Percentiles rank a stretch among this genome's conserved stretches.
phyloP scores from a whole-genome alignment of 352 stramenopile species.

The Globisporangium paddicum region DNA sequence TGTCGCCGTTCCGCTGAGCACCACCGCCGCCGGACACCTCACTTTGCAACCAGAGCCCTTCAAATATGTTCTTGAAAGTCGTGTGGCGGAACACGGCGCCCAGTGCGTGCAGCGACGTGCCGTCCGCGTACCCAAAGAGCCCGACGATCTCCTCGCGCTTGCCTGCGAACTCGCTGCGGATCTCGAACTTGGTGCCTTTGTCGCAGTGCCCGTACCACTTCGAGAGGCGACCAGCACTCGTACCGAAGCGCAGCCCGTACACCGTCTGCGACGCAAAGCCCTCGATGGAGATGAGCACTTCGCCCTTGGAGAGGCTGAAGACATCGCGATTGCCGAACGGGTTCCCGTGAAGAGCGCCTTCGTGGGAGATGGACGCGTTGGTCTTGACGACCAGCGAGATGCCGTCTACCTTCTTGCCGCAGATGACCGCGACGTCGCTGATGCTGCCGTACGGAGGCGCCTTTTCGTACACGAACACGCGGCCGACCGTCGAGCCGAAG shows the following conservation, averaged over 20 bases:
- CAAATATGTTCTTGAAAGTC: slow-evolving; percentile 71
- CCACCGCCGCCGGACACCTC: slow-evolving; percentile 6
- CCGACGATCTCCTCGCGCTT: slow-evolving; percentile 71
- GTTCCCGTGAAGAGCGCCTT: slow-evolving; percentile 59
- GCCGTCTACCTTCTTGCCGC: slow-evolving; percentile 70
- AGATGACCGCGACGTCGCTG: slow-evolving; percentile 56
- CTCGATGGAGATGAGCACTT: slow-evolving; percentile 61
- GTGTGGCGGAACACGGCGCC: slow-evolving; percentile 61
- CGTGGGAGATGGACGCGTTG: slow-evolving; percentile 30
- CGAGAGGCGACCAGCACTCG: slow-evolving; percentile 44
- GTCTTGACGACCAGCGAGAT: slow-evolving; percentile 59
- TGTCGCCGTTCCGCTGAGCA: not conserved
- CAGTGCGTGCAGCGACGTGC: slow-evolving; percentile 57
- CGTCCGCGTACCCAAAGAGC: slow-evolving; percentile 59
- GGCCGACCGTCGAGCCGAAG: slow-evolving; percentile 34
- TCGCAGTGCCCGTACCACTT: slow-evolving; percentile 78
- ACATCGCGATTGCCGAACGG: slow-evolving; percentile 62
- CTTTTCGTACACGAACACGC: slow-evolving; percentile 55
- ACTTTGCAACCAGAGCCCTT: slow-evolving; percentile 64
- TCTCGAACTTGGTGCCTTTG: slow-evolving; percentile 60
- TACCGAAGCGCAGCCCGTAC: slow-evolving; percentile 61
- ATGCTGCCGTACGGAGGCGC: slow-evolving; percentile 64
- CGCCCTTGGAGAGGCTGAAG: slow-evolving; percentile 45
- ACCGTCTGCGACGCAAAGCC: slow-evolving; percentile 71
- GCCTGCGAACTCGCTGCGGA: slow-evolving; percentile 41